Conservation (phyloP, 176 grass and related monocot genomes). For the Paspalum notatum region DNA sequence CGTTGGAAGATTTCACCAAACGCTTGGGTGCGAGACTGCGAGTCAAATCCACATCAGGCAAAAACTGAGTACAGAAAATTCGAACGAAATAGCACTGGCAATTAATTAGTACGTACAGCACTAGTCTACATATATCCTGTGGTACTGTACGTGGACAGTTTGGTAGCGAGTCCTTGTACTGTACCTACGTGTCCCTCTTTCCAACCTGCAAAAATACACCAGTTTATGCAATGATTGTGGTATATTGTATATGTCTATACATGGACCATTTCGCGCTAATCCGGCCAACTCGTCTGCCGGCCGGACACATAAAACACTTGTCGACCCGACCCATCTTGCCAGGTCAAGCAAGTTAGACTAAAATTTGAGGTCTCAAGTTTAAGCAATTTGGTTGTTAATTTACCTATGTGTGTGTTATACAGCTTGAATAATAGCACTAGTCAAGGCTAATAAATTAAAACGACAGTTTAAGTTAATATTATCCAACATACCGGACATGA, state of each 20-base stretch:
- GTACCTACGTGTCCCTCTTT: conserved; percentile 36
- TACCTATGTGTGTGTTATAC: background rate
- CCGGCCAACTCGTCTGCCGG: conserved; percentile 25
- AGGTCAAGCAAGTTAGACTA: background rate
- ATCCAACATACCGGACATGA: too few species aligned
- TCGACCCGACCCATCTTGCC: background rate
- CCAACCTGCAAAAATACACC: conserved; percentile 31
- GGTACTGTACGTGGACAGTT: conserved; percentile 4
- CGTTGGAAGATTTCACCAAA: too few species aligned
- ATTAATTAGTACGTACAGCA: too few species aligned
- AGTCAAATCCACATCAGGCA: too few species aligned
- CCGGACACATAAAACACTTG: conserved; percentile 26
- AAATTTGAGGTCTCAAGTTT: background rate
- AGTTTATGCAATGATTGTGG: conserved; percentile 19
- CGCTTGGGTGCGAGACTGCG: too few species aligned
- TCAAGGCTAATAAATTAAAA: too few species aligned
- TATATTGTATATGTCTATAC: background rate
- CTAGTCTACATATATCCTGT: background rate
- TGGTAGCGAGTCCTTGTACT: conserved; percentile 47
- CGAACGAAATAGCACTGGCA: too few species aligned
- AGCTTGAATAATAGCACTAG: background rate
- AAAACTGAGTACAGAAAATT: too few species aligned
- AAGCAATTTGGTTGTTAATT: background rate
- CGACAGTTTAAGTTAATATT: too few species aligned
- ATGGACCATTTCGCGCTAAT: conserved; percentile 41